These are phyloP conservation scores for Euphorbia pulcherrima DNA, from an alignment of 345 rosid species.

Conservation along the genomic window DNA sequence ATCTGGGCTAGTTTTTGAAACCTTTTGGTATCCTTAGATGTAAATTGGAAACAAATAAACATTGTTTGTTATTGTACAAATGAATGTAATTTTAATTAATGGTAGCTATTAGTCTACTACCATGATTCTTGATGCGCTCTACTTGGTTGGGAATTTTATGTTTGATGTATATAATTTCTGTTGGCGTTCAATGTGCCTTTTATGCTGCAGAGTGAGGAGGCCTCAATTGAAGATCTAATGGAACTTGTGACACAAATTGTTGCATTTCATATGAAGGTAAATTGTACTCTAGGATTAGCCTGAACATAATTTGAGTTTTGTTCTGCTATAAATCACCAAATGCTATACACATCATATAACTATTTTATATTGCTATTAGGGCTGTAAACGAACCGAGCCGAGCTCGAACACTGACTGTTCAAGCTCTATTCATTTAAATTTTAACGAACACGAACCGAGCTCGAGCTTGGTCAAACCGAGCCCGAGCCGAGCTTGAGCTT, in stretches of 20 bases:
- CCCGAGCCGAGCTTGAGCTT: no score
- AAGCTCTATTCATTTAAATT: no score
- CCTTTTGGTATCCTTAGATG: background rate
- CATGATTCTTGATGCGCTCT: background rate
- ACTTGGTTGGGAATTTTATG: background rate
- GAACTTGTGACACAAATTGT: conserved; percentile 80
- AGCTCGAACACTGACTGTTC: no score
- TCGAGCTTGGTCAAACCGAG: no score
- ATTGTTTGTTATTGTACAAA: background rate
- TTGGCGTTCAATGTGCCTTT: conserved; percentile 9
- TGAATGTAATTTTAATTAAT: background rate
- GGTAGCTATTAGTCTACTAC: background rate
- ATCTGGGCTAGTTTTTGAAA: background rate
- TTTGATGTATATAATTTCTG: background rate
- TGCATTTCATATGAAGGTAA: conserved; percentile 93
- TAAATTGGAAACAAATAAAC: background rate
- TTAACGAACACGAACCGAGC: no score
- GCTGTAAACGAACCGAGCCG: no score
- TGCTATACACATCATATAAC: background rate
- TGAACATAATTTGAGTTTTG: background rate
- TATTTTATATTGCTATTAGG: background rate
- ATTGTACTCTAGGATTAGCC: background rate
- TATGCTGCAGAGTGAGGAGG: conserved; percentile 56
- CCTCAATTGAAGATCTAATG: conserved; percentile 61
- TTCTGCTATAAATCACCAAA: background rate